Evolutionary conservation across 2,329 filamentous ascomycete genomes (phyloP).

Genomic region (Fusarium transvaalense): DNA sequence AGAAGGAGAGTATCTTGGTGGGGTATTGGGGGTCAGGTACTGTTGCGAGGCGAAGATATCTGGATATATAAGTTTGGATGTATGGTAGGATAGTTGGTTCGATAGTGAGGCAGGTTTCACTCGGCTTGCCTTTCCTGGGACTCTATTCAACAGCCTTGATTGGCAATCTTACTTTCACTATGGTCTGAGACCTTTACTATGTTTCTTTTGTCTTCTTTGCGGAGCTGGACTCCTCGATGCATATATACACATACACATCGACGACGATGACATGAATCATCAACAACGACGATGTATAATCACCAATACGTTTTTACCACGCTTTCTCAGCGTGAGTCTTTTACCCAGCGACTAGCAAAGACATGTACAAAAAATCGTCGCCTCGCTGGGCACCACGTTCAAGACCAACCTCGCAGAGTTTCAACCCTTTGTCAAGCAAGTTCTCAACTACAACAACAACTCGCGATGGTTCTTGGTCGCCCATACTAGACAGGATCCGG

Average conservation of each 20-base stretch:
- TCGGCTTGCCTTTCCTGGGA: neutral
- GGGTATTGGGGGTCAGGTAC: neutral
- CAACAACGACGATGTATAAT: neutral
- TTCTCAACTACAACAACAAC: conserved; percentile 1
- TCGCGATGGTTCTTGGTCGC: conserved; percentile 19
- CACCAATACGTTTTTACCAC: conserved; percentile 30
- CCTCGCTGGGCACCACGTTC: conserved; percentile 39
- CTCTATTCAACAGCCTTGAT: neutral
- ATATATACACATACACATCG: neutral
- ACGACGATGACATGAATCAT: neutral
- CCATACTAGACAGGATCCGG: conserved; percentile 33
- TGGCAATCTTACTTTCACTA: neutral
- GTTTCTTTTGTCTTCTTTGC: neutral
- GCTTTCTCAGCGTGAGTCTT: conserved; percentile 22
- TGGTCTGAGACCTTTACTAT: neutral
- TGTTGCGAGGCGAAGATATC: conserved; percentile 1
- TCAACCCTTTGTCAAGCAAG: neutral
- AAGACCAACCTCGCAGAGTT: conserved; percentile 23
- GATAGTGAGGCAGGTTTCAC: conserved; percentile 10
- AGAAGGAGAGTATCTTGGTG: neutral
- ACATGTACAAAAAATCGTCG: neutral
- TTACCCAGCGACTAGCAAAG: conserved; percentile 18
- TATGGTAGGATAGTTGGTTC: neutral
- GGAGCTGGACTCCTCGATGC: conserved; percentile 30
- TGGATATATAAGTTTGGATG: conserved; percentile 29